phyloP scores from a whole-genome alignment of 2,329 filamentous ascomycete genomes.

The Talaromyces marneffei region DNA sequence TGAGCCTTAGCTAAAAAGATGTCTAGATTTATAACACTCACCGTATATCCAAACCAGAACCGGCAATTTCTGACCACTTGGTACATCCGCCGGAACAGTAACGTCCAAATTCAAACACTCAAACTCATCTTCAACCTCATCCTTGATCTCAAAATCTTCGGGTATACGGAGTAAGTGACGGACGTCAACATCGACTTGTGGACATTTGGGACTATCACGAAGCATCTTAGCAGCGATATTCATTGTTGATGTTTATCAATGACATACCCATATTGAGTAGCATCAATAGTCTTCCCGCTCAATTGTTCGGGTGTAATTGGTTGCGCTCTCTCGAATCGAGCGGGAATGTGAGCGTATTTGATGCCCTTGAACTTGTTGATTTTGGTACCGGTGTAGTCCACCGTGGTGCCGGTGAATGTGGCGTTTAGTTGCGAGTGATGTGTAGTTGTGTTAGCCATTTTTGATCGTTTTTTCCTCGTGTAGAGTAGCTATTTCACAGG shows the following conservation, averaged over 20 bases:
- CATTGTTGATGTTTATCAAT: background rate
- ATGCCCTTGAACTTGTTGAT: slow-evolving; percentile 28
- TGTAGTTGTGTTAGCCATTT: slow-evolving; percentile 21
- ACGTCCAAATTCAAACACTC: slow-evolving; percentile 42
- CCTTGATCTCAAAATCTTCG: slow-evolving; percentile 23
- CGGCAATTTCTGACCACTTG: slow-evolving; percentile 22
- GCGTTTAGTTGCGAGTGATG: slow-evolving; percentile 23
- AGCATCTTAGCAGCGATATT: background rate
- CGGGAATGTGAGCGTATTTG: slow-evolving; percentile 28
- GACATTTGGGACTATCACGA: slow-evolving; percentile 37
- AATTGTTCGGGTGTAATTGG: slow-evolving; percentile 19
- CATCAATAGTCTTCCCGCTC: slow-evolving; percentile 27
- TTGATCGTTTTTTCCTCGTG: background rate
- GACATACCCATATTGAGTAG: slow-evolving; percentile 29
- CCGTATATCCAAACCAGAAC: slow-evolving; percentile 46
- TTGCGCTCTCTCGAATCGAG: slow-evolving; percentile 27
- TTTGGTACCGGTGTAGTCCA: slow-evolving; percentile 11
- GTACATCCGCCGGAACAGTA: slow-evolving; percentile 21
- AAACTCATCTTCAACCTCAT: slow-evolving; percentile 39
- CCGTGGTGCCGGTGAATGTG: slow-evolving; percentile 24
- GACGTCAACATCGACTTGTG: slow-evolving; percentile 38
- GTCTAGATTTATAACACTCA: background rate
- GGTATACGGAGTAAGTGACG: slow-evolving; percentile 43
- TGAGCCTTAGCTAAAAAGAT: background rate
- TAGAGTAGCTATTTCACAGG: background rate